Conservation (phyloP, 2,329 filamentous ascomycete genomes). For the Sarocladiaceae sp. region DNA sequence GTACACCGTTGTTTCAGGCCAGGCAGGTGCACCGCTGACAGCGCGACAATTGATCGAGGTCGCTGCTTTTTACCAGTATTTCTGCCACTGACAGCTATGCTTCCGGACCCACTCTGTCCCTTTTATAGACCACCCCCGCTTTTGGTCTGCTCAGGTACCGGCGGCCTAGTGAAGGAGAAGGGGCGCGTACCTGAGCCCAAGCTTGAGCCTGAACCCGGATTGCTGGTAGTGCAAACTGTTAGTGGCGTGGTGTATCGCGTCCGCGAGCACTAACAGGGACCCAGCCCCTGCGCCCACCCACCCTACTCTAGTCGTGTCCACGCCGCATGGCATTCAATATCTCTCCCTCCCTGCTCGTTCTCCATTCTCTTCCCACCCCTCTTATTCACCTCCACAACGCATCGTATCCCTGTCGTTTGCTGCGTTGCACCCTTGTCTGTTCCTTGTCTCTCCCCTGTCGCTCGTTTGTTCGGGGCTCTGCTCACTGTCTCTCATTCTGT, state of each 20-base stretch:
- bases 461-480: slow-evolving; percentile 7
- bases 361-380: not conserved
- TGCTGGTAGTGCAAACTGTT: too few relatives aligned
- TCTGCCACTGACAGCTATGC: not conserved
- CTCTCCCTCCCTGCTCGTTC: not conserved
- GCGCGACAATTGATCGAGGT: not conserved
- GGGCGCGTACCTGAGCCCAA: too few relatives aligned
- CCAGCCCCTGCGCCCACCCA: too few relatives aligned
- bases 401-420: slow-evolving; percentile 2
- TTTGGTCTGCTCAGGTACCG: slow-evolving; percentile 3
- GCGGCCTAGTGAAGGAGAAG: too few relatives aligned
- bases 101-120: not conserved
- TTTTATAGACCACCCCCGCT: not conserved
- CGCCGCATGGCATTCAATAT: not conserved
- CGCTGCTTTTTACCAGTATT: not conserved
- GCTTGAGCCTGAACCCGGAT: too few relatives aligned
- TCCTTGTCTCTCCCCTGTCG: slow-evolving; percentile 7
- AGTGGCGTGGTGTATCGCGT: too few relatives aligned
- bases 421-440: slow-evolving; percentile 7
- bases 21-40: not conserved
- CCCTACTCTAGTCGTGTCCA: too few relatives aligned
- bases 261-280: too few relatives aligned
- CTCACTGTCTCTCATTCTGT: not conserved
- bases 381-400: slow-evolving; percentile 1
- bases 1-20: slow-evolving; percentile 4